Conservation (phyloP, 1,284 basidiomycete species). For the Moniliophthora roreri region DNA sequence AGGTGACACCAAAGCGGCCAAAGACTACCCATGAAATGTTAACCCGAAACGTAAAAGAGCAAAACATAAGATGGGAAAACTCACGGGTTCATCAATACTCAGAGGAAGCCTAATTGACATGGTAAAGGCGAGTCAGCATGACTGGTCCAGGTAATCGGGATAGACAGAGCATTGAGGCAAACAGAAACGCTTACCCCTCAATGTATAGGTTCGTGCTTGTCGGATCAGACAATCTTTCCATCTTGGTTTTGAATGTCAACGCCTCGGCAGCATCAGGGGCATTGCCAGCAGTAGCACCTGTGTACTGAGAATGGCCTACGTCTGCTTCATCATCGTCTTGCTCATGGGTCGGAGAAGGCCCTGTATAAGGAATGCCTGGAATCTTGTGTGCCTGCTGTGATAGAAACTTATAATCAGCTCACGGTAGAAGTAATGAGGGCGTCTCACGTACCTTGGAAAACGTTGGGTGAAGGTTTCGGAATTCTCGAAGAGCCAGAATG, state of each 20-base stretch:
- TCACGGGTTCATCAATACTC: conserved; percentile 49
- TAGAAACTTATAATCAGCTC: neutral
- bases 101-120: conserved; percentile 50
- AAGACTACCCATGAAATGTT: conserved; percentile 40
- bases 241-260: conserved; percentile 64
- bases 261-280: conserved; percentile 25
- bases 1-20: conserved; percentile 58
- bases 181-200: conserved; percentile 50
- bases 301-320: neutral
- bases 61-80: conserved; percentile 14
- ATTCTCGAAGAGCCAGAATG: conserved; percentile 62
- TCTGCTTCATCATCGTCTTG: conserved; percentile 16
- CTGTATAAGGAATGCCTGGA: conserved; percentile 65
- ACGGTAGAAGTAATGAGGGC: neutral
- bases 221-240: conserved; percentile 65
- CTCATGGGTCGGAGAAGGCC: conserved; percentile 26
- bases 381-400: conserved; percentile 74
- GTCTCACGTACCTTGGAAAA: conserved; percentile 46
- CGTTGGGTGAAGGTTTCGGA: conserved; percentile 74
- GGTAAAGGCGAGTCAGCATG: neutral
- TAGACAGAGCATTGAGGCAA: conserved; percentile 1
- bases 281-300: conserved; percentile 12
- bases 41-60: conserved; percentile 5
- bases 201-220: conserved; percentile 73
- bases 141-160: conserved; percentile 2